phyloP scores from a whole-genome alignment of 2,329 filamentous ascomycete species.

The Cadophora luteo-olivacea region DNA sequence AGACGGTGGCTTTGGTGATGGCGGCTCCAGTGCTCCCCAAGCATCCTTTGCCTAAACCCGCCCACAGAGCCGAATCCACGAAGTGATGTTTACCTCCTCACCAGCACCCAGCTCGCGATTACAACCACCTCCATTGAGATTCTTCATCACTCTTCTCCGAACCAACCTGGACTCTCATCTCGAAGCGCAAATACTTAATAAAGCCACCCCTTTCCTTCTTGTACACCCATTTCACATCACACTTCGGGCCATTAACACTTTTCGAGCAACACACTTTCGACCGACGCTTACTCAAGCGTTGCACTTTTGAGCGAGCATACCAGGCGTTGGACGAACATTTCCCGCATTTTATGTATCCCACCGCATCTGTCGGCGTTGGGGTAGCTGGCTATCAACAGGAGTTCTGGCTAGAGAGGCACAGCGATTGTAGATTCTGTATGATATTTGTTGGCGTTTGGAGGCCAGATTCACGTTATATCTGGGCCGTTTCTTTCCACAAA shows the following conservation, averaged over 20 bases:
- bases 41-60: conserved; percentile 17
- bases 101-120: background rate
- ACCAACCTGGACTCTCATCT: background rate
- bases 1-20: conserved; percentile 1
- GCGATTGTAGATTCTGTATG: conserved; percentile 4
- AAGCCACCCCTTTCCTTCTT: conserved; percentile 2
- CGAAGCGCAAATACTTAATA: background rate
- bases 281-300: background rate
- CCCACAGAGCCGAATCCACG: background rate
- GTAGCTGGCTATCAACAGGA: conserved; percentile 1
- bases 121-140: too few relatives aligned
- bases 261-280: background rate
- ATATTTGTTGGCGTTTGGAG: background rate
- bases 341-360: background rate
- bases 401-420: background rate
- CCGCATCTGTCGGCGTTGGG: conserved; percentile 10
- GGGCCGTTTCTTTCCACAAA: background rate
- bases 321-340: conserved; percentile 7
- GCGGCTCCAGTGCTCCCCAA: conserved; percentile 18
- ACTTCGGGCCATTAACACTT: background rate
- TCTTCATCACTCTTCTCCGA: background rate
- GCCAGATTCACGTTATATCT: background rate
- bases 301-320: background rate
- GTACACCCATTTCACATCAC: conserved; percentile 15
- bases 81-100: background rate